Base-by-base conservation (phyloP, 1,139 yeast species). In the Scheffersomyces lignicola region DNA sequence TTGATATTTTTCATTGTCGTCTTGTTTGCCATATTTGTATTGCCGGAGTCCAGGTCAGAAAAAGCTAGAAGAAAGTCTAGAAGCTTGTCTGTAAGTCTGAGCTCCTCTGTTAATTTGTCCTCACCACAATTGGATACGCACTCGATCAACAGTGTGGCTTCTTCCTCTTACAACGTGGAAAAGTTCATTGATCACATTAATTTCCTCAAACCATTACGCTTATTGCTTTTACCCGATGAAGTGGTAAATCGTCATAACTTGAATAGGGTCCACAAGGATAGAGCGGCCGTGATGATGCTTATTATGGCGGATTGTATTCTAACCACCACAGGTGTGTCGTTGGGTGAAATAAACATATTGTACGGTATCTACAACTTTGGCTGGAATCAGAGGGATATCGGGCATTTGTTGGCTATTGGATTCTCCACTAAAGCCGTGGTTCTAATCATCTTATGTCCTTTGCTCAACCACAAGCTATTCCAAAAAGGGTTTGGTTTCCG, bases 31-130 rank as follows among this genome's bases (percentile, higher is more conserved):
- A 12, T 62, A 1, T 48, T 73, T 23, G 52, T 73, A 4, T 48
- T 82, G 10, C 81, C 82, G 0, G 90, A 83, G 51, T 79, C 87
- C 3, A 64, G 83, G 40, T 64, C 77, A n/a, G 48, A 50, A 27
- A 57, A 55, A 36, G 66, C 77, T 16, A 65, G 76, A 46, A 49
- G 49, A 32, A 69, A 70, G 54, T 73, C 83, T 40, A 61, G 79
- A 38, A 53, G 73, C n/a, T 48, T 58, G 23, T 62, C 75, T 35
- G 29, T 36, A n/a, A 41, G 42, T 5, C 40, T 35, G 32, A 38
- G 38, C 14, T 27, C 38, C 8, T 26, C 37, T n/a, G 21, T 34
- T 18, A 35, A 31, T 7, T 34, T 45, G 12, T 34, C n/a, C 9
- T 11, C 10, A 28, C 36, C 14, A 17, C 31, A 7, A 15, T 3